Base-by-base conservation (phyloP, 129 eudicot genomes). In the Flaveria trinervia region DNA sequence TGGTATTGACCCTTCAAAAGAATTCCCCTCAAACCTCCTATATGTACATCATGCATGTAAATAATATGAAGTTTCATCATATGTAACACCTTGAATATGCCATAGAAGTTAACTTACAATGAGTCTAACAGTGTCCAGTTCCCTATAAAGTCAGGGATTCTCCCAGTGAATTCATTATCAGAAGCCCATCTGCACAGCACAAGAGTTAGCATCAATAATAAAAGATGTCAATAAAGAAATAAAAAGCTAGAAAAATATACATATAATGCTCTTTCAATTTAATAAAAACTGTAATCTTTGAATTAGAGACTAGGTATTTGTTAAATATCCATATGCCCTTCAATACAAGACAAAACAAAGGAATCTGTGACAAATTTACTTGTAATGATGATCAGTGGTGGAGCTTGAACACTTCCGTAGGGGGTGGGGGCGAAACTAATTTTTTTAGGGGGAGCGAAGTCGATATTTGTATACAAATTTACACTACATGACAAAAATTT, bases 1-100 rank as follows among this genome's bases (percentile, higher is more conserved):
- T 77, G 98, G 98, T 86, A 93, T 88, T 23, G 92, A 84, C 70
- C 98, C 98, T 76, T 83, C 79, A 64, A 93, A 87, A 52, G 97
- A 77, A 79, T 86, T 93, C 70, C 98, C 97, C 76, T 90, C 84
- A 14, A 93, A 64, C 88, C 92, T 85, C 83, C 98, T 93, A 87
- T 48, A 64, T 11, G 69, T 52, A 78, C 75, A 70, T 71, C 51
- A 55, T 41, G 74, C 33, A 55, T 71, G 12, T 28, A 48, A 55
- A 22, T 56, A 12, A 5, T 33, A 28, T 46, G 30, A 3, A 55
- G 67, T 77, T 65, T 52, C 67, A 30, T 68, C 44, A 67, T 50
- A 25, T 64, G 69, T 33, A 64, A 30, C 3, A 67, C 28, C 44
- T 52, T 68, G 45, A 28, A 36, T 48, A 54, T 44, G n/a, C 0